Evolutionary conservation across 2,329 filamentous ascomycete species (phyloP).

Genomic region (Penicillium sp.): DNA sequence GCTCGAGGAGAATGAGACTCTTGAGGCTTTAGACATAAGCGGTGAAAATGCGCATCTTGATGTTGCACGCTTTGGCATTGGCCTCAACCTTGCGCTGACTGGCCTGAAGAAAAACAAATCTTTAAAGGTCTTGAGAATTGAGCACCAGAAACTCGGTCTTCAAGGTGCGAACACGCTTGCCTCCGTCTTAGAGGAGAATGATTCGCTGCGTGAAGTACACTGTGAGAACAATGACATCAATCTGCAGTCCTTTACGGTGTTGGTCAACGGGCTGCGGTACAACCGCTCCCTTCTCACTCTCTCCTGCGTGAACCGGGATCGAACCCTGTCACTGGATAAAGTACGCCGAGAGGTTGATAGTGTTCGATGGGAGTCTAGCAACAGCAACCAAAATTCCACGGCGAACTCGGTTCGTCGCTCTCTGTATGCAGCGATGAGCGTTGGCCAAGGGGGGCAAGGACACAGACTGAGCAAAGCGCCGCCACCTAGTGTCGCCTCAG

Average conservation of each 20-base stretch:
- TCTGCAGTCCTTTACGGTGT: slow-evolving; percentile 66
- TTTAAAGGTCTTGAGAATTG: slow-evolving; percentile 61
- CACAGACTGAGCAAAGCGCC: slow-evolving; percentile 35
- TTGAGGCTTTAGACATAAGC: slow-evolving; percentile 67
- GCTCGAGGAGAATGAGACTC: slow-evolving; percentile 65
- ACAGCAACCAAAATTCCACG: slow-evolving; percentile 30
- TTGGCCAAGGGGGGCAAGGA: slow-evolving; percentile 28
- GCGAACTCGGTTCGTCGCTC: slow-evolving; percentile 45
- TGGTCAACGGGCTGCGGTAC: slow-evolving; percentile 65
- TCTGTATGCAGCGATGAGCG: slow-evolving; percentile 41
- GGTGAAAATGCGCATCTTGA: slow-evolving; percentile 71
- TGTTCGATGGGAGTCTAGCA: slow-evolving; percentile 43
- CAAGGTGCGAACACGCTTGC: slow-evolving; percentile 68
- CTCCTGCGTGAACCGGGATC: slow-evolving; percentile 62
- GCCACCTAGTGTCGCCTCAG: slow-evolving; percentile 18
- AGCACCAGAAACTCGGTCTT: slow-evolving; percentile 66
- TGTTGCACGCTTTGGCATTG: slow-evolving; percentile 65
- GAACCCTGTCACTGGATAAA: slow-evolving; percentile 59
- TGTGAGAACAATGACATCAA: slow-evolving; percentile 72
- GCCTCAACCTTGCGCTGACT: slow-evolving; percentile 63
- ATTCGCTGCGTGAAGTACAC: slow-evolving; percentile 61
- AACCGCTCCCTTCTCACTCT: slow-evolving; percentile 63
- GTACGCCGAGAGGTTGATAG: slow-evolving; percentile 57
- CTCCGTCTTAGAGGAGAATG: slow-evolving; percentile 65
- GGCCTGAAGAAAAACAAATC: slow-evolving; percentile 64